phyloP scores from a whole-genome alignment of 257 asterid species.

The Solanum appendiculatum region DNA sequence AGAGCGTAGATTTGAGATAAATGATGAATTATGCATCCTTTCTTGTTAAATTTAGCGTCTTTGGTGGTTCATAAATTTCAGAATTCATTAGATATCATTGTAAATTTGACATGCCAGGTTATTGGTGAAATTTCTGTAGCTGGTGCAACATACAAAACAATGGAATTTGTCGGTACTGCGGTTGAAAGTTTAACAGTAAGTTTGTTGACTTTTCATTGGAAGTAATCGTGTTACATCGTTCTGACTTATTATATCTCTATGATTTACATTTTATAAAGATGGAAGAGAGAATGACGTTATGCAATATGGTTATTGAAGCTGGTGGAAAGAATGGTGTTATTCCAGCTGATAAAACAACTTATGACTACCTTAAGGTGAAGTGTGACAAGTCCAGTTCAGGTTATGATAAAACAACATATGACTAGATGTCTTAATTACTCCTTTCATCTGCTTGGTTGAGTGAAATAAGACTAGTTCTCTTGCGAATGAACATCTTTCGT shows the following conservation, averaged over 20 bases:
- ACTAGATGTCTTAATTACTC: slow-evolving; percentile 46
- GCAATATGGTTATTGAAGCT: slow-evolving; percentile 98
- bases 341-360: slow-evolving; percentile 90
- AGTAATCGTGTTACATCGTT: neutral
- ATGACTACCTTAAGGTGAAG: slow-evolving; percentile 83
- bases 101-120: slow-evolving; percentile 35
- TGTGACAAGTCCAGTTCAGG: neutral
- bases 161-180: slow-evolving; percentile 89
- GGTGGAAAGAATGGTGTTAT: slow-evolving; percentile 20
- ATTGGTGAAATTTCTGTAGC: slow-evolving; percentile 98
- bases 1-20: too few relatives aligned
- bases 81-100: neutral
- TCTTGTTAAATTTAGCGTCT: too few relatives aligned
- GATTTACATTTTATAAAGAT: slow-evolving; percentile 27
- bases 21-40: too few relatives aligned
- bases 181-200: slow-evolving; percentile 88
- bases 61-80: too few relatives aligned
- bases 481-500: neutral
- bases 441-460: neutral
- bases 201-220: neutral
- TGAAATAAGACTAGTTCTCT: neutral
- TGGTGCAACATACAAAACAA: slow-evolving; percentile 97
- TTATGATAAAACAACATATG: slow-evolving; percentile 58
- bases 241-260: neutral
- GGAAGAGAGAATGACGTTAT: slow-evolving; percentile 98